Conservation (phyloP, 75 land plant genomes). For the Chamaecyparis obtusa region DNA sequence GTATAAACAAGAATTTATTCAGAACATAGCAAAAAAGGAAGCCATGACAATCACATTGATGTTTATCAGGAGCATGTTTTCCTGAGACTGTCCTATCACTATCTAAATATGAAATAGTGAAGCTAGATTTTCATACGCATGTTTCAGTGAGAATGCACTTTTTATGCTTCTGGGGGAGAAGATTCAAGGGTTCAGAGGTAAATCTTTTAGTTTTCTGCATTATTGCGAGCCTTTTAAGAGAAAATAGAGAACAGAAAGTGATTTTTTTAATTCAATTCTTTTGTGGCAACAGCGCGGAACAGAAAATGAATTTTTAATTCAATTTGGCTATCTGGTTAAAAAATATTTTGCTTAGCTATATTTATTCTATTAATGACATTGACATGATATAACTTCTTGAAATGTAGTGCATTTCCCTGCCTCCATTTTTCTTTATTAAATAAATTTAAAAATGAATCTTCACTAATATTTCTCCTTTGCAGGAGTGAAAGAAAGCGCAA, state of each 20-base stretch:
- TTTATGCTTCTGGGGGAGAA: conserved; percentile 92
- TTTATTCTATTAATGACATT: not conserved
- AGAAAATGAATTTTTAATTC: too few species aligned
- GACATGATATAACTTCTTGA: not conserved
- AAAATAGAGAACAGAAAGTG: too few species aligned
- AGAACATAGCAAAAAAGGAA: too few species aligned
- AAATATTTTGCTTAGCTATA: not conserved
- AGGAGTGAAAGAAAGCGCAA: not conserved
- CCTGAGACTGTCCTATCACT: conserved; percentile 87
- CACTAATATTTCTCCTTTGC: not conserved
- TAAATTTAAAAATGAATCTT: too few species aligned
- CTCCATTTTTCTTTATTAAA: not conserved
- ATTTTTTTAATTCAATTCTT: too few species aligned
- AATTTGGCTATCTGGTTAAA: too few species aligned
- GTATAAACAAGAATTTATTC: not conserved
- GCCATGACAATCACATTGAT: not conserved
- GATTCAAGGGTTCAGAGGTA: conserved; percentile 87
- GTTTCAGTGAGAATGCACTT: conserved; percentile 96
- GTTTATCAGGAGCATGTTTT: conserved; percentile 65
- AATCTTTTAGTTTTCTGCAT: not conserved
- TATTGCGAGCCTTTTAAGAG: not conserved
- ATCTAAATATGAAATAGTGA: conserved; percentile 55
- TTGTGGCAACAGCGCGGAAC: too few species aligned
- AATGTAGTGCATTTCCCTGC: not conserved
- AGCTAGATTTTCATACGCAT: conserved; percentile 73